phyloP scores from a whole-genome alignment of 805 yeast genomes.

The Suhomyces sp. region DNA sequence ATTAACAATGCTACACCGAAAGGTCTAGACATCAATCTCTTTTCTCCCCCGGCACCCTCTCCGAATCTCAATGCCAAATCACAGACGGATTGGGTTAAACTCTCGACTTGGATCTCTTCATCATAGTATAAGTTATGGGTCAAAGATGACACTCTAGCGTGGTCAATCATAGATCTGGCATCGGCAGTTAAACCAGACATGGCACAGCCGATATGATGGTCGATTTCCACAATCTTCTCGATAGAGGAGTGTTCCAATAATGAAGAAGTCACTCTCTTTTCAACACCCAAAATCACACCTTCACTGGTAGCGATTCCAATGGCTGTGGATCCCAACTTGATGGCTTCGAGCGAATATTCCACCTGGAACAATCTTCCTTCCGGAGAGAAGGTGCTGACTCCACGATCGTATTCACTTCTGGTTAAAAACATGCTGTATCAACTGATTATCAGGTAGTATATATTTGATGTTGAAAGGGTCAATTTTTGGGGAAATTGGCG shows the following conservation, averaged over 20 bases:
- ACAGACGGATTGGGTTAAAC: slow-evolving; percentile 94
- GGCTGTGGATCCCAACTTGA: slow-evolving; percentile 96
- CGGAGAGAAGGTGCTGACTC: slow-evolving; percentile 97
- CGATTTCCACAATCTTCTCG: slow-evolving; percentile 95
- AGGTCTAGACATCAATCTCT: slow-evolving; percentile 94
- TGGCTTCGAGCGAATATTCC: slow-evolving; percentile 96
- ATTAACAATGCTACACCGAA: slow-evolving; percentile 96
- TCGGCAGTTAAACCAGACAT: slow-evolving; percentile 99
- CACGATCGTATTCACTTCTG: slow-evolving; percentile 99
- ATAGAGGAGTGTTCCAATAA: slow-evolving; percentile 88
- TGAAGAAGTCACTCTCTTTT: slow-evolving; percentile 92
- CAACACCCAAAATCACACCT: slow-evolving; percentile 96
- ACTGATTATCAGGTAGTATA: too few species aligned
- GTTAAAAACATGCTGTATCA: slow-evolving; percentile 87
- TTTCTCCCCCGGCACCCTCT: slow-evolving; percentile 96
- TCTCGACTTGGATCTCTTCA: slow-evolving; percentile 88
- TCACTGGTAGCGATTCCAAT: slow-evolving; percentile 94
- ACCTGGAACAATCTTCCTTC: slow-evolving; percentile 98
- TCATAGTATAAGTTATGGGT: slow-evolving; percentile 89
- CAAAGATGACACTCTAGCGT: slow-evolving; percentile 86
- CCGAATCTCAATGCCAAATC: slow-evolving; percentile 96
- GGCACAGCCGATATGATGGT: slow-evolving; percentile 93
- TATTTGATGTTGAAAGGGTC: too few species aligned
- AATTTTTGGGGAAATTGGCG: too few species aligned
- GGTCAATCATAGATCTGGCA: slow-evolving; percentile 98